phyloP scores from a whole-genome alignment of 345 rosid species.

The Gossypium stocksii region DNA sequence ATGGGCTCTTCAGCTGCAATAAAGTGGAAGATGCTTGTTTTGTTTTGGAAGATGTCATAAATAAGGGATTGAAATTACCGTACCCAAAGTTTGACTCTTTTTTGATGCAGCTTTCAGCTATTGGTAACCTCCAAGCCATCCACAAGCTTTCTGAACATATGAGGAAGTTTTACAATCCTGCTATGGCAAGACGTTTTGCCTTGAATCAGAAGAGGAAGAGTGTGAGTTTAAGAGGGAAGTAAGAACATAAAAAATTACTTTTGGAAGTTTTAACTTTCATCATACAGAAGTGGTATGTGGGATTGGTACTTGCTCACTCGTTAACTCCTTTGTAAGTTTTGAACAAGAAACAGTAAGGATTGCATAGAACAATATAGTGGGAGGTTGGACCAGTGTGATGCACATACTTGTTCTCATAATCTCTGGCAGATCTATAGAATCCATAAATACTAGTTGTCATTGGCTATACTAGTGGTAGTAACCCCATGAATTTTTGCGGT shows the following conservation, averaged over 20 bases:
- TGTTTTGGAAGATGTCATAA: conserved; percentile 64
- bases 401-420: background rate
- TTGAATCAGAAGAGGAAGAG: conserved; percentile 67
- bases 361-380: background rate
- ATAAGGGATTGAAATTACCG: conserved; percentile 65
- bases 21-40: conserved; percentile 65
- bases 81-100: conserved; percentile 65
- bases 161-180: conserved; percentile 76
- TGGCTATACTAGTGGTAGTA: background rate
- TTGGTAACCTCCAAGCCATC: conserved; percentile 66
- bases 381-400: background rate
- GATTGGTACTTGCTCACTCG: background rate
- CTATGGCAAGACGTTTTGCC: conserved; percentile 78
- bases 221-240: conserved; percentile 58
- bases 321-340: background rate
- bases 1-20: conserved; percentile 69
- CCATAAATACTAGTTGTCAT: background rate
- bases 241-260: background rate
- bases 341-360: background rate
- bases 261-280: background rate
- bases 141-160: conserved; percentile 76
- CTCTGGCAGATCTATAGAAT: background rate
- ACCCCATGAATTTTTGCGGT: background rate
- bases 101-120: conserved; percentile 65
- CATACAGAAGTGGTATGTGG: background rate